Evolutionary conservation across 2,329 filamentous ascomycete genomes (phyloP).

Genomic region (Cadophora sp.): DNA sequence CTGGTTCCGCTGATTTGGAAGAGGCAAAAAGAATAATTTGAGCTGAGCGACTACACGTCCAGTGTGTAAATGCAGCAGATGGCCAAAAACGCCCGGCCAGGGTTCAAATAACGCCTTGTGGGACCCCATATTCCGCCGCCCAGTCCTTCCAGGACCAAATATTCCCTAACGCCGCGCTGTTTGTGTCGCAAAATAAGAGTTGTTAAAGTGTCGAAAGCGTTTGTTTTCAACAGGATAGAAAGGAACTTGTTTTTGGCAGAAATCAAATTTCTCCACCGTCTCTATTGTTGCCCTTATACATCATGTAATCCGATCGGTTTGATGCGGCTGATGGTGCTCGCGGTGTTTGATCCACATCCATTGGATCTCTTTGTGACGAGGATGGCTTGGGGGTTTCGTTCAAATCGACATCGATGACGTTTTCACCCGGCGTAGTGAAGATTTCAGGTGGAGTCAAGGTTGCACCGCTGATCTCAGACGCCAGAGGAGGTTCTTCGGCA

Average conservation of each 20-base stretch:
- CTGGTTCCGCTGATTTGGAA: not conserved
- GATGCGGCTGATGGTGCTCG: slow-evolving; percentile 36
- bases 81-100: slow-evolving; percentile 21
- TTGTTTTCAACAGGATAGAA: not conserved
- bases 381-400: slow-evolving; percentile 42
- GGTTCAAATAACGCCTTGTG: slow-evolving; percentile 30
- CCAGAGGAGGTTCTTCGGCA: slow-evolving; percentile 37
- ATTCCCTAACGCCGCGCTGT: slow-evolving; percentile 28
- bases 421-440: slow-evolving; percentile 34
- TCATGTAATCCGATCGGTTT: slow-evolving; percentile 28
- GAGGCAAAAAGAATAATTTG: slow-evolving; percentile 21
- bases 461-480: slow-evolving; percentile 38
- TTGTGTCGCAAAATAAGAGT: not conserved
- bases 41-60: slow-evolving; percentile 20
- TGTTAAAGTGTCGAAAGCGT: slow-evolving; percentile 1
- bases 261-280: not conserved
- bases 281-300: not conserved
- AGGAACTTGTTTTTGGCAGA: not conserved
- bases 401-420: slow-evolving; percentile 37
- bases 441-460: slow-evolving; percentile 41
- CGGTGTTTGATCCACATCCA: slow-evolving; percentile 42
- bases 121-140: slow-evolving; percentile 12
- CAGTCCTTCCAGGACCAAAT: slow-evolving; percentile 19
- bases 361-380: slow-evolving; percentile 29
- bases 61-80: slow-evolving; percentile 40